A percentile compares a stretch with the other conserved stretches of the same genome.
Conservation (phyloP, 2,329 filamentous ascomycete species). For the Aspergillus puulaauensis region DNA sequence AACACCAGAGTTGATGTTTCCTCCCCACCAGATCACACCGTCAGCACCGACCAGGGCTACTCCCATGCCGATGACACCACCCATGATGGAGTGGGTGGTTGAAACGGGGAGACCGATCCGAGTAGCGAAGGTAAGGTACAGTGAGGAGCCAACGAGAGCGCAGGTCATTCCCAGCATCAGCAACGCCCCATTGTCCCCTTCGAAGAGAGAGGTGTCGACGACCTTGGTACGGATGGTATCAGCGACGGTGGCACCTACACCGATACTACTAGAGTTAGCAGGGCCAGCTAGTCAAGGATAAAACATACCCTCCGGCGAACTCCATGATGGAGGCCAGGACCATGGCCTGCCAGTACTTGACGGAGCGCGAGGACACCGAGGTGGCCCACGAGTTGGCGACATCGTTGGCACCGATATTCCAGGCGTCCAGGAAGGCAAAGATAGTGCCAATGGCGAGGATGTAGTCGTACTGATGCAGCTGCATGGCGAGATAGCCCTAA, state of each 20-base stretch:
- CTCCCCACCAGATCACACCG: slow-evolving; percentile 18
- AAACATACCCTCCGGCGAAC: slow-evolving; percentile 15
- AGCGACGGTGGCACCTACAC: slow-evolving; percentile 17
- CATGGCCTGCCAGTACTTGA: slow-evolving; percentile 21
- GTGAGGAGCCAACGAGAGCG: slow-evolving; percentile 14
- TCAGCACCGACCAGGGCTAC: slow-evolving; percentile 16
- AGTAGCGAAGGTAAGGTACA: slow-evolving; percentile 18
- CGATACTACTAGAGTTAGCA: slow-evolving; percentile 8
- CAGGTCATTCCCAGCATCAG: slow-evolving; percentile 22
- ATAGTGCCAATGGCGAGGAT: slow-evolving; percentile 21
- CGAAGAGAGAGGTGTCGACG: slow-evolving; percentile 12
- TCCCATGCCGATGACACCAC: slow-evolving; percentile 20
- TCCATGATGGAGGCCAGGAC: slow-evolving; percentile 18
- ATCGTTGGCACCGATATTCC: slow-evolving; percentile 23
- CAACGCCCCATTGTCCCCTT: slow-evolving; percentile 4
- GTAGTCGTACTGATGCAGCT: slow-evolving; percentile 20
- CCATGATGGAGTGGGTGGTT: slow-evolving; percentile 21
- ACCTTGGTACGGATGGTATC: slow-evolving; percentile 22
- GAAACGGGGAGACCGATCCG: slow-evolving; percentile 19
- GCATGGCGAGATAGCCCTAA: background rate
- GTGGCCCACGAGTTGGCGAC: slow-evolving; percentile 22
- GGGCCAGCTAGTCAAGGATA: too few species aligned
- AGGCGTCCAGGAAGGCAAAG: slow-evolving; percentile 22
- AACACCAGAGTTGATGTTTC: slow-evolving; percentile 20
- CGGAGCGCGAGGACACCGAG: slow-evolving; percentile 19